Base-by-base conservation (phyloP, 352 stramenopile genomes). In the Pythium rhizo-oryzae region DNA sequence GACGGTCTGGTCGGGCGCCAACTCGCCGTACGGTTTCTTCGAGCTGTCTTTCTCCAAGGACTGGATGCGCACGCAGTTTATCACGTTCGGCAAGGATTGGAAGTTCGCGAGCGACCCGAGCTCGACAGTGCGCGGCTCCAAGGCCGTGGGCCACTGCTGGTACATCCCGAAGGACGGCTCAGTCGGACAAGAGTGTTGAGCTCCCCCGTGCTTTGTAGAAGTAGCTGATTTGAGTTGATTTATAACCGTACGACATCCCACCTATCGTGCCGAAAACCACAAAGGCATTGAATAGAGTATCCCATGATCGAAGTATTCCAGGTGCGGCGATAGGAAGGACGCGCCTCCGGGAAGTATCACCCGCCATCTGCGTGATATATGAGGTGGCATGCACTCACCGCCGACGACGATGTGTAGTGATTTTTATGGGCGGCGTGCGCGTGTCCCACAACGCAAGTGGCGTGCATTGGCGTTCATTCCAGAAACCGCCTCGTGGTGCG, bases 1-100 rank as follows among this genome's bases (percentile, higher is more conserved):
- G 43, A 65, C 54, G 53, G 60, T 78, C 8, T 76, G 69, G 69
- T 50, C 59, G 0, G 72, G 55, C 9, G 55, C 44, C n/a, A 58
- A 69, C 59, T 61, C 57, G 13, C 72, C 72, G 28, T 83, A 83
- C 58, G 73, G 73, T 12, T 83, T 79, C 39, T 80, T 81, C 51
- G 76, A 83, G 55, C 35, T 82, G 21, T 76, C 55, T 23, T 79
- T 79, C 59, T 75, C 72, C 44, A 76, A 82, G 54, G 33, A 75
- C 0, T 84, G 77, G 77, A 13, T 82, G 43, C 77, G 78, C 19
- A 60, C 68, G 15, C 64, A 69, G 28, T 84, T 84, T 47, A 67
- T 76, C 24, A 84, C 77, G 46, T 79, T 79, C 46, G 75, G 79
- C 67, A 64, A 58, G 47, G 67, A 62, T 21, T 84, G 77, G 77